Conservation (phyloP, 768 basidiomycete species). For the Boletellus emodensis region DNA sequence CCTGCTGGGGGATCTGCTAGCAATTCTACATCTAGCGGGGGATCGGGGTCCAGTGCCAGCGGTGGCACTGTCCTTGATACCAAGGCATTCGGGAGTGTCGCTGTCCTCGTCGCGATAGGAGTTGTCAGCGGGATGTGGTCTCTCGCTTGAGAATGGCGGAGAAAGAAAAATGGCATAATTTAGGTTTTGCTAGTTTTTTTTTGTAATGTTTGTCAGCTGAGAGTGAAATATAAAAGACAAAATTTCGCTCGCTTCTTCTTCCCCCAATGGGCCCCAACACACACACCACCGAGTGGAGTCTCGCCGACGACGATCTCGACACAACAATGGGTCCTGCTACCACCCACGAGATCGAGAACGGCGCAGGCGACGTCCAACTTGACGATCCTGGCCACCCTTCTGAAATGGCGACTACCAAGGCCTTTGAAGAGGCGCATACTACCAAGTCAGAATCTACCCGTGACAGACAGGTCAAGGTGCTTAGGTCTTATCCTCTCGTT, state of each 20-base stretch:
- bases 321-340: conserved; percentile 44
- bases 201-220: neutral
- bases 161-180: neutral
- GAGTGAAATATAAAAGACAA: neutral
- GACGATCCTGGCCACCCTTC: conserved; percentile 19
- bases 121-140: conserved; percentile 44
- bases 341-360: conserved; percentile 43
- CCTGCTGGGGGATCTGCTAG: conserved; percentile 29
- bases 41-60: conserved; percentile 22
- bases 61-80: conserved; percentile 27
- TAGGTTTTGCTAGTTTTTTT: neutral
- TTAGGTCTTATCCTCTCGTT: conserved; percentile 59
- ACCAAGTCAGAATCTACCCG: conserved; percentile 45
- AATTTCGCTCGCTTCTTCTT: conserved; percentile 1
- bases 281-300: conserved; percentile 40
- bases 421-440: conserved; percentile 35
- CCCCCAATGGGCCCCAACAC: conserved; percentile 24
- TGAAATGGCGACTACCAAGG: conserved; percentile 16
- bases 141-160: conserved; percentile 23
- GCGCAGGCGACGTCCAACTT: conserved; percentile 39
- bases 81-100: conserved; percentile 37
- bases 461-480: conserved; percentile 86
- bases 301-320: conserved; percentile 44
- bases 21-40: conserved; percentile 13
- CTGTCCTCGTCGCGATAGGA: conserved; percentile 32